A percentile compares a stretch with the other conserved stretches of the same genome.
Conservation (phyloP, 225 moss, liverwort and hornwort genomes). For the Rhytidiadelphus loreus region DNA sequence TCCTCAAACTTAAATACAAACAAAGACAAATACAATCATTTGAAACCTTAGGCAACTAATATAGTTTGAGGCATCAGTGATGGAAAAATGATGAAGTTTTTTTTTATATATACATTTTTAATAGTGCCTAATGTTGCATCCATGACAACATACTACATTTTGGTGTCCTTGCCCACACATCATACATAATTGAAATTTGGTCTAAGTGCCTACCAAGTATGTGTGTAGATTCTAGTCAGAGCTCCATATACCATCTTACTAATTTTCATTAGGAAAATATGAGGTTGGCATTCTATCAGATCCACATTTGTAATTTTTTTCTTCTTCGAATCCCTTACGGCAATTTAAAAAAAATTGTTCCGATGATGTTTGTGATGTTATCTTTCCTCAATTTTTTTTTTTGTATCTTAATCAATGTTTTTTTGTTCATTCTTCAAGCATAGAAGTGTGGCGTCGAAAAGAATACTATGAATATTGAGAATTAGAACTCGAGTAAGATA, state of each 20-base stretch:
- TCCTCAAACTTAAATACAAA: neutral
- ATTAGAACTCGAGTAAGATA: neutral
- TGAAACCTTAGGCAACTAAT: neutral
- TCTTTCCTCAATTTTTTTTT: fast-evolving
- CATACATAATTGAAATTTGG: no score
- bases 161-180: neutral
- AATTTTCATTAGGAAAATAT: neutral
- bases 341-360: fast-evolving
- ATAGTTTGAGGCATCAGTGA: neutral
- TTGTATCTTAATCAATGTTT: neutral
- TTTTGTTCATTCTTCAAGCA: neutral
- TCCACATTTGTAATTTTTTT: neutral
- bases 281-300: fast-evolving
- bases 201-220: neutral
- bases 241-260: neutral
- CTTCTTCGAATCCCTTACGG: fast-evolving
- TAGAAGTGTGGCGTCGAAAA: fast-evolving
- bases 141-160: neutral
- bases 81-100: neutral
- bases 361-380: fast-evolving
- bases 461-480: neutral
- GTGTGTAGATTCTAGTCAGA: fast-evolving
- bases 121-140: neutral
- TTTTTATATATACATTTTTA: neutral
- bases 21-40: no score